Conservation (phyloP, 192 early-diverging fungal genomes). For the Coemansia sp. region DNA sequence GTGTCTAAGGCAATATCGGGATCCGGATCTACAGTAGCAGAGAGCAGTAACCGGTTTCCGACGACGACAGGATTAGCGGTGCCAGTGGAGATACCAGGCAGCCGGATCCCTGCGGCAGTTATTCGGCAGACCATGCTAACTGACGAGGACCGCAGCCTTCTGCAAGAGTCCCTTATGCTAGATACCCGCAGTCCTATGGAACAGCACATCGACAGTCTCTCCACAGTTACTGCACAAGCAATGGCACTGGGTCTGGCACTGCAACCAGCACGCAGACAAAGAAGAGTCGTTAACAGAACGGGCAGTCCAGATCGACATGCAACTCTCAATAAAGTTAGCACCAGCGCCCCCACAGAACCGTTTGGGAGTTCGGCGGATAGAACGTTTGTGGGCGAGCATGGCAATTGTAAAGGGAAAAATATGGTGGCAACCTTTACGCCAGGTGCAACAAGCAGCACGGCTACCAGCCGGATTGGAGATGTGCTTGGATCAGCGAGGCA, state of each 20-base stretch:
- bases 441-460: background rate
- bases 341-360: background rate
- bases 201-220: background rate
- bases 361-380: background rate
- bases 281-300: background rate
- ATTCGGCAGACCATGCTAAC: background rate
- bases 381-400: background rate
- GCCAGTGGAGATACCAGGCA: conserved; percentile 5
- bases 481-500: conserved; percentile 3
- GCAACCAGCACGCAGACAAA: background rate
- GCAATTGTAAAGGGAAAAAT: background rate
- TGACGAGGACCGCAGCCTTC: background rate
- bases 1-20: conserved; percentile 14
- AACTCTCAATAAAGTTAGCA: background rate
- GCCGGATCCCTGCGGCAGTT: background rate
- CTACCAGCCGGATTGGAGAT: background rate
- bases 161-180: conserved; percentile 1
- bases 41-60: conserved; percentile 8
- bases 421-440: background rate
- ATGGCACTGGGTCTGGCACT: conserved; percentile 3
- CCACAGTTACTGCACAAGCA: conserved; percentile 5
- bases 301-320: background rate
- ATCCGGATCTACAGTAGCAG: background rate
- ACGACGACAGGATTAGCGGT: background rate
- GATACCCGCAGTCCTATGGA: conserved; percentile 3